Percentiles rank a stretch among this genome's conserved stretches.
phyloP scores from a whole-genome alignment of 2,329 filamentous ascomycete species.

The Penicillium sumatraense region DNA sequence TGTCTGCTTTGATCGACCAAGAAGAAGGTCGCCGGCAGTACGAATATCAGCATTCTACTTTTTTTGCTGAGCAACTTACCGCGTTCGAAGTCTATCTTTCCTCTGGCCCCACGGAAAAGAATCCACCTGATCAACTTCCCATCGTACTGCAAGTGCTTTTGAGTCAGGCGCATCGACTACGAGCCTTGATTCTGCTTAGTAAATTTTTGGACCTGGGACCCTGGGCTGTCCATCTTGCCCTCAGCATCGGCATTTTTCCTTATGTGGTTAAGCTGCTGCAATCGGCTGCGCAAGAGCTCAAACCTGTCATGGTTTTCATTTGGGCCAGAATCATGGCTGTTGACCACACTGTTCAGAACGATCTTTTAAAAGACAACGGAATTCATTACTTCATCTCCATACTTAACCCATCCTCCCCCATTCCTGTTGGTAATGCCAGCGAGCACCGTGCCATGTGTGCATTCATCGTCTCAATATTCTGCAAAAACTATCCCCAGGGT shows the following conservation, averaged over 20 bases:
- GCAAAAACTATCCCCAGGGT: constrained; percentile 89
- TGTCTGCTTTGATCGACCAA: constrained; percentile 79
- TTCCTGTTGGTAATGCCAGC: constrained; percentile 84
- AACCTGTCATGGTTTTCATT: constrained; percentile 99
- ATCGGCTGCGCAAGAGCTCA: constrained; percentile 90
- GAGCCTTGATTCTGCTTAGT: constrained; percentile 87
- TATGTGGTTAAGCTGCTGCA: constrained; percentile 98
- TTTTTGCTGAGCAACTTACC: constrained; percentile 95
- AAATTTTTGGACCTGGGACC: constrained; percentile 94
- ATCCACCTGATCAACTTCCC: constrained; percentile 89
- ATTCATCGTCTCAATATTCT: constrained; percentile 96
- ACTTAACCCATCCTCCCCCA: constrained; percentile 78
- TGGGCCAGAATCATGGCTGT: constrained; percentile 97
- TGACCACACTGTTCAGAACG: constrained; percentile 89
- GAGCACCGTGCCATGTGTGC: constrained; percentile 99
- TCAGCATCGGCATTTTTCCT: constrained; percentile 98
- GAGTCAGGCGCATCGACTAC: constrained; percentile 90
- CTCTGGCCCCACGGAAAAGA: constrained; percentile 80
- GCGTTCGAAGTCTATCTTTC: constrained; percentile 95
- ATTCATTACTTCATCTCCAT: constrained; percentile 97
- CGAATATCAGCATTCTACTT: constrained; percentile 91
- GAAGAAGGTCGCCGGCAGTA: constrained; percentile 77
- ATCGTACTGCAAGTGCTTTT: constrained; percentile 95
- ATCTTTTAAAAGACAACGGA: constrained; percentile 94
- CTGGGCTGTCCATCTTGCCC: constrained; percentile 96